These are phyloP conservation scores for Ogataea angusta DNA, from an alignment of 805 yeast genomes.

Conservation along the genomic window DNA sequence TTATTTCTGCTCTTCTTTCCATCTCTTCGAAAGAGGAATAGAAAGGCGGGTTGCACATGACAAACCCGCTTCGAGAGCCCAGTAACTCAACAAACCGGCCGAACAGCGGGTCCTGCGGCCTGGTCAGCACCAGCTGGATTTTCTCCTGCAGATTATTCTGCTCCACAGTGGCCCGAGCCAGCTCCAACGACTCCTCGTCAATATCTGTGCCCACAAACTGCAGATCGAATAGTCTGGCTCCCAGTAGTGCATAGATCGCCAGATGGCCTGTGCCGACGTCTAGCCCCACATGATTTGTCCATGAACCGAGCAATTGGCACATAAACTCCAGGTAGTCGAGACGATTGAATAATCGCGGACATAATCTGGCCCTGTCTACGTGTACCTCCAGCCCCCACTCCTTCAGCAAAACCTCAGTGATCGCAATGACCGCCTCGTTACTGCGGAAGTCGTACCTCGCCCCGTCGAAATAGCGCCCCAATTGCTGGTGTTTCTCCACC, in stretches of 20 bases:
- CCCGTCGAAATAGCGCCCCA: slow-evolving; percentile 12
- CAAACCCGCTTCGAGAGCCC: slow-evolving; percentile 24
- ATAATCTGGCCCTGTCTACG: slow-evolving; percentile 22
- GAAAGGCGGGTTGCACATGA: slow-evolving; percentile 56
- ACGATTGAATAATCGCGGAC: slow-evolving; percentile 34
- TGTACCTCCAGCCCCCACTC: slow-evolving; percentile 18
- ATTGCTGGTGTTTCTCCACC: slow-evolving; percentile 15
- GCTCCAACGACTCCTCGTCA: slow-evolving; percentile 31
- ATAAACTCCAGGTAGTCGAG: slow-evolving; percentile 28
- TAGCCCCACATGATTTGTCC: slow-evolving; percentile 25
- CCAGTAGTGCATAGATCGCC: slow-evolving; percentile 46
- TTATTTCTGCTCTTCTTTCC: slow-evolving; percentile 20
- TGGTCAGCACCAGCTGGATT: slow-evolving; percentile 17
- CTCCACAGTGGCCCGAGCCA: slow-evolving; percentile 29
- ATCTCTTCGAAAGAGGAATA: slow-evolving; percentile 38
- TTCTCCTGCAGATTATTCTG: slow-evolving; percentile 26
- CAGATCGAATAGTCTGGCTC: slow-evolving; percentile 14
- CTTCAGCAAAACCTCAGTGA: slow-evolving; percentile 22
- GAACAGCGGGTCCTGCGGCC: slow-evolving; percentile 18
- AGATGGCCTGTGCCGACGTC: slow-evolving; percentile 52
- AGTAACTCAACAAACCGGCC: not conserved
- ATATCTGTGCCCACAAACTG: slow-evolving; percentile 42
- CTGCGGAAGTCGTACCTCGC: slow-evolving; percentile 21
- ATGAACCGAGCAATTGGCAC: slow-evolving; percentile 6
- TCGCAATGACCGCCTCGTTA: slow-evolving; percentile 21